These are phyloP conservation scores for Boletus rubropictus DNA, from an alignment of 768 basidiomycete genomes.

Conservation along the genomic window DNA sequence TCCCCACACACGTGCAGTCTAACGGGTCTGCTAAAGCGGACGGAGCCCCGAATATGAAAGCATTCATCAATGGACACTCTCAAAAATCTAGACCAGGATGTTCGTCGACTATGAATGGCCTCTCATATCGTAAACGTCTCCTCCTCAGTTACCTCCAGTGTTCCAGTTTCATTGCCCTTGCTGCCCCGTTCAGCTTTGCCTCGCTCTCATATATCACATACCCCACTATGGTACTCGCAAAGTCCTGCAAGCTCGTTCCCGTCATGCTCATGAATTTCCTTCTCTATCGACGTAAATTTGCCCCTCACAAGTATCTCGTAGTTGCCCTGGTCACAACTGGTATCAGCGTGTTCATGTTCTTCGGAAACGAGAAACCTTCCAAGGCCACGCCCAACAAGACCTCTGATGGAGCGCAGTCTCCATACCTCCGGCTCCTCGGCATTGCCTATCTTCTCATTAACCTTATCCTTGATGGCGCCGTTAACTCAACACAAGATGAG, in stretches of 20 bases:
- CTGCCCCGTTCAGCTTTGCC: constrained; percentile 94
- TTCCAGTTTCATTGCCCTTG: constrained; percentile 80
- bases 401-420: constrained; percentile 23
- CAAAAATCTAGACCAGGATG: constrained; percentile 23
- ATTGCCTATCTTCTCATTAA: constrained; percentile 76
- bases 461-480: constrained; percentile 85
- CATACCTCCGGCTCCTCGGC: constrained; percentile 64
- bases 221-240: constrained; percentile 97
- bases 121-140: constrained; percentile 42
- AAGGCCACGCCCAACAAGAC: constrained; percentile 33
- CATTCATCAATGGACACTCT: constrained; percentile 31
- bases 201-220: constrained; percentile 94
- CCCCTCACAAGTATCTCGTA: constrained; percentile 91
- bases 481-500: constrained; percentile 96
- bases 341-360: constrained; percentile 91
- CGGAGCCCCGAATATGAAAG: constrained; percentile 31
- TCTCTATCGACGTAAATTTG: constrained; percentile 88
- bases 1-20: constrained; percentile 21
- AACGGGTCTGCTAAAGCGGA: constrained; percentile 25
- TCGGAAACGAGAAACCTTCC: constrained; percentile 54
- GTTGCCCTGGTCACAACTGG: constrained; percentile 88
- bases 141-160: constrained; percentile 77
- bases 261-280: constrained; percentile 98
- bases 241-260: constrained; percentile 98
- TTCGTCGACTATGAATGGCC: constrained; percentile 23